Percentiles rank a stretch among this genome's conserved stretches.
These are phyloP conservation scores for Cystobasidium slooffiae DNA, from an alignment of 1,284 basidiomycete genomes.

Conservation along the genomic window DNA sequence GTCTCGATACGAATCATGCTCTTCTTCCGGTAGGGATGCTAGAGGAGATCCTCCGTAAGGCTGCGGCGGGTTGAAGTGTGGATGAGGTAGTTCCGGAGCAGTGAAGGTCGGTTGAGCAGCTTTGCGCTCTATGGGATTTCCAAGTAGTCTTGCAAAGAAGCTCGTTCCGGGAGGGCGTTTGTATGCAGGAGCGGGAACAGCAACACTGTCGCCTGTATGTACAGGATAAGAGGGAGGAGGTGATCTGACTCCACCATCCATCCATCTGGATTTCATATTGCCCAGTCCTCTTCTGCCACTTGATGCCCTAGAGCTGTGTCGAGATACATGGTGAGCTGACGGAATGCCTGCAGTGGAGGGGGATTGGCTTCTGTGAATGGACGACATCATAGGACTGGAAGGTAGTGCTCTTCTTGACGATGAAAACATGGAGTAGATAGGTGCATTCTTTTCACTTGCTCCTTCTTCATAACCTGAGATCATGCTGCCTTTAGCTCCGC, in stretches of 20 bases:
- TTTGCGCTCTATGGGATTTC: constrained; percentile 8
- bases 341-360: neutral
- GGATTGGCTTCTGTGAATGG: neutral
- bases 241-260: neutral
- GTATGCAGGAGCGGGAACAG: neutral
- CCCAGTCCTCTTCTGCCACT: neutral
- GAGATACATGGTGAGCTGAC: neutral
- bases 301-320: neutral
- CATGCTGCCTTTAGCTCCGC: constrained; percentile 29
- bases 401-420: neutral
- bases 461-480: neutral
- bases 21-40: neutral
- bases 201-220: neutral
- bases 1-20: neutral
- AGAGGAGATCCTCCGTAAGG: neutral
- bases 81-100: neutral
- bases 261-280: neutral
- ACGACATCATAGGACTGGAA: constrained; percentile 26
- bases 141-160: constrained; percentile 17
- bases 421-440: constrained; percentile 20
- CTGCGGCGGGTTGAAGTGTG: neutral
- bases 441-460: constrained; percentile 17
- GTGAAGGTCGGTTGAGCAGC: neutral
- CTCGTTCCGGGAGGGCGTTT: constrained; percentile 22
- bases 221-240: constrained; percentile 4